Base-by-base conservation (phyloP, 352 stramenopile species). In the Pythium monospermum region DNA sequence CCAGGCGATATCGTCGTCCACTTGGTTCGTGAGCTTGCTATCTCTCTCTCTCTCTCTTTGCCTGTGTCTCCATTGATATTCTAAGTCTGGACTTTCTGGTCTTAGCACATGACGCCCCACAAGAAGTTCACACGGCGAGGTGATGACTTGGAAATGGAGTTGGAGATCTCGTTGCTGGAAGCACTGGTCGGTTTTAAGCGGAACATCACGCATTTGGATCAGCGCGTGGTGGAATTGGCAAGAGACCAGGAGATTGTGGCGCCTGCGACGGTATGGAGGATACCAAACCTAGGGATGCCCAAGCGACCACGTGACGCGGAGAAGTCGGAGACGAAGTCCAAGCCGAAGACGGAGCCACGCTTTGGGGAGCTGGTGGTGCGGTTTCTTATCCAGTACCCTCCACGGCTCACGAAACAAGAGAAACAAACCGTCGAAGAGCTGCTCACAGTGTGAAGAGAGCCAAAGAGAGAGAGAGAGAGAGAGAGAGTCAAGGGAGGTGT, bases 121-220 rank as follows among this genome's bases (percentile, higher is more conserved):
- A 38, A 60, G 7, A 28, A 79, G 0, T 98, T 96, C 65, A 81
- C 89, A 31, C 78, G 93, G 15, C 82, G 96, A 43, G 83, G 82
- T 5, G 79, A 98, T 64, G 73, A 98, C 59, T 65, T 98, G 19
- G 83, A 95, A 58, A 80, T 91, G 39, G 91, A 83, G 27, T 76
- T 97, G 19, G 82, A 92, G 51, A 97, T 98, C 60, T 83, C 87
- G 15, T 74, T 98, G 42, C 88, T 97, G 4, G 87, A 98, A 71
- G 90, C 91, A 6, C 77, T 98, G 40, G 63, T 95, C 52, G 94
- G 95, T 18, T 98, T 98, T 61, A 75, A 32, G 19, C 65, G 90
- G 10, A 71, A 81, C 31, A 61, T 98, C 28, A 73, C 53, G 23
- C 92, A 98, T 67, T 63, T 98, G 28, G 91, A 98, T 61, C 83